Evolutionary conservation across 768 basidiomycete genomes (phyloP), one percentile per base, ranked within the genome.

Genomic region (Imleria badia): DNA sequence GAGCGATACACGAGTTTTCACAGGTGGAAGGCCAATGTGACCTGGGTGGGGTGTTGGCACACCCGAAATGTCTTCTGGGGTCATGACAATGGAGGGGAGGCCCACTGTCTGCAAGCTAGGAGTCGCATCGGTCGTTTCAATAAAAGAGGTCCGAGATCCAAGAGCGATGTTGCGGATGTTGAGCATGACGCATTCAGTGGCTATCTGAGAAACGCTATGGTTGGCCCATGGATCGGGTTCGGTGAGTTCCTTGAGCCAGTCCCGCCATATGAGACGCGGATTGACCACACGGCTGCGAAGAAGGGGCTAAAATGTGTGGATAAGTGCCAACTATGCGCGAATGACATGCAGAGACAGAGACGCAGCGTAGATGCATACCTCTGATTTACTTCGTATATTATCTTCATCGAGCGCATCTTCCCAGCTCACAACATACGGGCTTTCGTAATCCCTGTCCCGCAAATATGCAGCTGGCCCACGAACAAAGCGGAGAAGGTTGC

Each of bases 401-500:
- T 81, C 79, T 56, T 85, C 79, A 56, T 90, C 84, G 33, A 94
- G 72, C 8, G 78, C 83, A 6, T 84, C 74, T 46, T 81, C 79
- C 94, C 94, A 95, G 34, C 75, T 76, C 41, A 84, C 76, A n/a
- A 76, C 74, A 61, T 87, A 91, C 2, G 89, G 83, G 46, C 81
- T 80, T 44, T 78, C 71, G 34, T 81, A 71, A 5, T 67, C 64
- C 60, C 73, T 78, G 23, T 80, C 77, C 9, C 67, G 70, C 17
- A 97, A 72, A 61, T 92, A 94, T 35, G 72, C 68, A 10, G 78
- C 76, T 1, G 94, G 91, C 46, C 78, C 74, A 48, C 85, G 83
- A 49, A 94, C 71, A 69, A 97, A 97, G 50, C 80, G 81, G 54
- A 96, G 75, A 39, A 90, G 78, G 73, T 95, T 97, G 72, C 86